Evolutionary conservation across 805 yeast species (phyloP).

Genomic region (Tetrapisispora taiwanensis): DNA sequence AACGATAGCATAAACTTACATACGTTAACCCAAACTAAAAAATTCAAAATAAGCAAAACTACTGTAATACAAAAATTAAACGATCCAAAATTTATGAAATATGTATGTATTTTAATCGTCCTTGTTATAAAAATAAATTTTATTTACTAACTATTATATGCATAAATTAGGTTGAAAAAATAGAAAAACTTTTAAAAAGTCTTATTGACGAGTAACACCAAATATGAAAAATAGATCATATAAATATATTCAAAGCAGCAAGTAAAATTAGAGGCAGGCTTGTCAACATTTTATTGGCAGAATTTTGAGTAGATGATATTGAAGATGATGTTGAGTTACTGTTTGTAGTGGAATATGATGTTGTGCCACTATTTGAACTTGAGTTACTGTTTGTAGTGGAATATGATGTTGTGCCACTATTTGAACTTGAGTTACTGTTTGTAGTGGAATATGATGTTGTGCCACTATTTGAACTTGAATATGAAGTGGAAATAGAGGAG

Average conservation of each 20-base stretch:
- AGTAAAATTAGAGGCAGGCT: neutral
- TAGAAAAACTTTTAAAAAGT: conserved; percentile 6
- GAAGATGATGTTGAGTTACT: neutral
- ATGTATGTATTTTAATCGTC: conserved; percentile 15
- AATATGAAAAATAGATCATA: neutral
- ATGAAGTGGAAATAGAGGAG: too few relatives aligned
- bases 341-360: neutral
- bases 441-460: neutral
- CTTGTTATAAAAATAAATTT: too few relatives aligned
- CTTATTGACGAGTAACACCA: neutral
- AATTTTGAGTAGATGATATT: neutral
- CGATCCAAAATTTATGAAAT: conserved; percentile 19
- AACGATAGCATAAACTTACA: too few relatives aligned
- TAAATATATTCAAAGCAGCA: neutral
- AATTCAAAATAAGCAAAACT: conserved; percentile 7
- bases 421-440: neutral
- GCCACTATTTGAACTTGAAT: neutral
- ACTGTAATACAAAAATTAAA: conserved; percentile 15
- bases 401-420: neutral
- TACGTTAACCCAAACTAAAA: neutral
- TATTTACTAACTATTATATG: neutral
- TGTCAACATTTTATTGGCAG: neutral
- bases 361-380: too few relatives aligned
- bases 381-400: neutral
- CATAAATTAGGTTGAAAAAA: conserved; percentile 5